A percentile compares a stretch with the other conserved stretches of the same genome.
These are phyloP conservation scores for Plasmodium inui DNA, from an alignment of 169 alveolate genomes.

Conservation along the genomic window DNA sequence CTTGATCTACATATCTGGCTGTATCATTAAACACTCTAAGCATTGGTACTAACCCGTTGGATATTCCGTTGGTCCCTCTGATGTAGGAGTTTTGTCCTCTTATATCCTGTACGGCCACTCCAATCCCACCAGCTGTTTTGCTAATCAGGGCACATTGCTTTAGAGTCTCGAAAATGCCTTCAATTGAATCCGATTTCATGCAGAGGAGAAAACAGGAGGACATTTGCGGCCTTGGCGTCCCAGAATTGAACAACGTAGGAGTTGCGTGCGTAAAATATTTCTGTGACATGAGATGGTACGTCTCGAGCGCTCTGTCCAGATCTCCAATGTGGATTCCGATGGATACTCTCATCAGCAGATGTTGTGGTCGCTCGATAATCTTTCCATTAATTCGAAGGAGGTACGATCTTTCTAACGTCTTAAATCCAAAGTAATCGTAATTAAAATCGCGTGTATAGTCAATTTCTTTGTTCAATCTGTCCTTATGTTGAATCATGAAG, in stretches of 20 bases:
- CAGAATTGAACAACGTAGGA: conserved; percentile 98
- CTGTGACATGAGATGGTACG: conserved; percentile 95
- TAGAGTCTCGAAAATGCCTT: conserved; percentile 97
- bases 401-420: conserved; percentile 97
- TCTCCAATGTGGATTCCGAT: conserved; percentile 97
- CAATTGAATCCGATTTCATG: conserved; percentile 97
- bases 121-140: conserved; percentile 99
- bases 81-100: conserved; percentile 97
- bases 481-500: conserved; percentile 89
- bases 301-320: conserved; percentile 93
- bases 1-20: conserved; percentile 95
- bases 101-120: conserved; percentile 95
- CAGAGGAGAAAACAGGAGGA: conserved; percentile 95
- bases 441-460: conserved; percentile 95
- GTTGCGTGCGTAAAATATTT: conserved; percentile 99
- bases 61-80: conserved; percentile 97
- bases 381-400: conserved; percentile 91
- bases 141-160: conserved; percentile 96
- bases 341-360: conserved; percentile 98
- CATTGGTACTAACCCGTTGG: conserved; percentile 99
- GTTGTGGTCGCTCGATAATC: conserved; percentile 98
- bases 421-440: conserved; percentile 98
- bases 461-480: conserved; percentile 91
- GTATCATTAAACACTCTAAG: conserved; percentile 96
- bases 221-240: conserved; percentile 97